Evolutionary conservation across 192 early-diverging fungal genomes (phyloP), one percentile per base, ranked within the genome.

Genomic region (Coemansia javaensis): DNA sequence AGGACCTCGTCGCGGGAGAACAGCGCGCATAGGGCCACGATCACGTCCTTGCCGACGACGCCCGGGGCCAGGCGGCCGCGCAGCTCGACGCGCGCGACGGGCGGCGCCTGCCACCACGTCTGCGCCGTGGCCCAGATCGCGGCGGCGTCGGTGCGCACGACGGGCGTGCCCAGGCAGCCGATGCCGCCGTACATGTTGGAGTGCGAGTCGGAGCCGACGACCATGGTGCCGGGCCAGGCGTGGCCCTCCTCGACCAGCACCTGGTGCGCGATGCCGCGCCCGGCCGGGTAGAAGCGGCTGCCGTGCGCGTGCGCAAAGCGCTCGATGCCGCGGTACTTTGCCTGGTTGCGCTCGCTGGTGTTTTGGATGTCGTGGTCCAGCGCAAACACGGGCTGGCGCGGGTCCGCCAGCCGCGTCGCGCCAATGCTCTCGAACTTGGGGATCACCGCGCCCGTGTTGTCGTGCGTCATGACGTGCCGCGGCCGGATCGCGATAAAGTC

Each of bases 131-230:
- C 92, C 96, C 96, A 99, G 47, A 99, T 90, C 1, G 96, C 89
- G 0, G 96, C 96, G 0, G 96, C 96, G 58, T 99, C 96, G 7
- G 96, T 99, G 22, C 96, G 82, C 30, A 99, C 96, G 40, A 99
- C 88, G 15, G 96, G 96, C 20, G 96, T 97, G 31, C 96, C 96
- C 41, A 99, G 75, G 39, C 83, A 82, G 25, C 93, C 93, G 50
- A 99, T 85, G 53, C 94, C 96, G 32, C 96, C 96, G 68, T 99
- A 99, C 91, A 97, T 99, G 76, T 99, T 99, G 5, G 96, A 97
- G 60, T 99, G 96, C 7, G 96, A 99, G 67, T 99, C 96, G 1
- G 91, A 94, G 1, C 93, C 96, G 4, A 99, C 94, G 17, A 90
- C 90, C 75, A 99, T 81, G 9, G 93, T 86, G 42, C 82, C 73